Conservation (phyloP, 306 rosid species). For the Sesbania bispinosa region DNA sequence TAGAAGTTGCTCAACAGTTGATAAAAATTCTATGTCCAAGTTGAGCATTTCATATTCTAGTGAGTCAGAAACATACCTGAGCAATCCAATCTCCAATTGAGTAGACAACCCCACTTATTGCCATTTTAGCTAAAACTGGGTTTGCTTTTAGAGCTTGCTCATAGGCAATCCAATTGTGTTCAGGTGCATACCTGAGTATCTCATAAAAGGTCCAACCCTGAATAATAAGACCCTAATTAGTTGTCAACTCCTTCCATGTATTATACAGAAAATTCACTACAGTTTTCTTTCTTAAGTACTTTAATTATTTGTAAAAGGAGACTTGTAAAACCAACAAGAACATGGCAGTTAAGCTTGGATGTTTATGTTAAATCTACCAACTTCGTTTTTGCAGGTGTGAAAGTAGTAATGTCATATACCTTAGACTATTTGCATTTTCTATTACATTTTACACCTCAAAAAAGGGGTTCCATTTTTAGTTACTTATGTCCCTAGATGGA, state of each 20-base stretch:
- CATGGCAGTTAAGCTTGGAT: neutral
- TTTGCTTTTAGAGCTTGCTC: constrained; percentile 83
- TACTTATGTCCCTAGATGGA: neutral
- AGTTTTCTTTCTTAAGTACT: neutral
- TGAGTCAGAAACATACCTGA: constrained; percentile 49
- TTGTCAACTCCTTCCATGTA: constrained; percentile 4
- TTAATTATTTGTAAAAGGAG: neutral
- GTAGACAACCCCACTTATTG: constrained; percentile 82
- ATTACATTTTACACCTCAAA: neutral
- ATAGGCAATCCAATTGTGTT: constrained; percentile 95
- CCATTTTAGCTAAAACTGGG: constrained; percentile 93
- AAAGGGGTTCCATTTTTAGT: neutral
- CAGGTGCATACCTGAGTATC: constrained; percentile 86
- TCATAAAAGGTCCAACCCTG: constrained; percentile 98
- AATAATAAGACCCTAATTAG: constrained; percentile 26
- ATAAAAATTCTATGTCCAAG: neutral
- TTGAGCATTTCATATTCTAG: constrained; percentile 1
- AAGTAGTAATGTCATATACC: no score
- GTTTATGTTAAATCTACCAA: neutral
- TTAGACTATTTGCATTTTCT: neutral
- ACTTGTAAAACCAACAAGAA: neutral
- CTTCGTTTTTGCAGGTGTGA: neutral
- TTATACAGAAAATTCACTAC: neutral
- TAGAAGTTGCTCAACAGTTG: neutral
- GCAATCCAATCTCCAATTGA: constrained; percentile 96